A percentile compares a stretch with the other conserved stretches of the same genome.
These are phyloP conservation scores for Ophiostoma ulmi DNA, from an alignment of 2,329 filamentous ascomycete species.

Conservation along the genomic window DNA sequence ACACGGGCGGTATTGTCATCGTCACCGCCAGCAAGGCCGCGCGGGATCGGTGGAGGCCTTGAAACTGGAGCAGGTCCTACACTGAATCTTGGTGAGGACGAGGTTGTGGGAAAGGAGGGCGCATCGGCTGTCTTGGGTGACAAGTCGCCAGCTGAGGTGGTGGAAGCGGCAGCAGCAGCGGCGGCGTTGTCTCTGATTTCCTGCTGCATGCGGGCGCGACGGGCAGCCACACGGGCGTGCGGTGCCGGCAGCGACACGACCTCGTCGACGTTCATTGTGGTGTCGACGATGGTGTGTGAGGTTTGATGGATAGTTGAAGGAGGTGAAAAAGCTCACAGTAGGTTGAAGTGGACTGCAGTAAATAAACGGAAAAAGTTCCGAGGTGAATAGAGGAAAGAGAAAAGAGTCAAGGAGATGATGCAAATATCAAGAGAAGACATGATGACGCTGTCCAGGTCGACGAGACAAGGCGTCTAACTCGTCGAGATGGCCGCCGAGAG, in stretches of 20 bases:
- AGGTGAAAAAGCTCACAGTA: background rate
- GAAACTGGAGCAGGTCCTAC: background rate
- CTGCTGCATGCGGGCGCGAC: constrained; percentile 14
- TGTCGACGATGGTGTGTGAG: background rate
- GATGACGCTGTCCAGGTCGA: background rate
- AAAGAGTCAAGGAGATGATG: background rate
- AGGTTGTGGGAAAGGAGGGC: background rate
- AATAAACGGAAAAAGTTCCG: too few relatives aligned
- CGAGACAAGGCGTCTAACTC: background rate
- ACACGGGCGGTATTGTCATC: constrained; percentile 19
- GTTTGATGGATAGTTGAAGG: background rate
- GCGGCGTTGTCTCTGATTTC: constrained; percentile 1
- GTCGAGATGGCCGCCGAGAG: background rate
- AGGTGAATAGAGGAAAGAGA: background rate
- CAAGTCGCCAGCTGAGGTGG: background rate
- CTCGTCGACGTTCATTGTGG: constrained; percentile 19
- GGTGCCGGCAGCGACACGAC: constrained; percentile 20
- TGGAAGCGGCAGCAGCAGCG: background rate
- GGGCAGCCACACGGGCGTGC: constrained; percentile 22
- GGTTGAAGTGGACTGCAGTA: too few relatives aligned
- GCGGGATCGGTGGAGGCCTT: background rate
- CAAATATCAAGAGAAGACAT: background rate
- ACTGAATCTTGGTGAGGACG: background rate
- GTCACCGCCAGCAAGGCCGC: background rate
- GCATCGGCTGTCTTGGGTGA: background rate